Conservation (phyloP, 2,329 filamentous ascomycete genomes). For the Epichloe sp. region DNA sequence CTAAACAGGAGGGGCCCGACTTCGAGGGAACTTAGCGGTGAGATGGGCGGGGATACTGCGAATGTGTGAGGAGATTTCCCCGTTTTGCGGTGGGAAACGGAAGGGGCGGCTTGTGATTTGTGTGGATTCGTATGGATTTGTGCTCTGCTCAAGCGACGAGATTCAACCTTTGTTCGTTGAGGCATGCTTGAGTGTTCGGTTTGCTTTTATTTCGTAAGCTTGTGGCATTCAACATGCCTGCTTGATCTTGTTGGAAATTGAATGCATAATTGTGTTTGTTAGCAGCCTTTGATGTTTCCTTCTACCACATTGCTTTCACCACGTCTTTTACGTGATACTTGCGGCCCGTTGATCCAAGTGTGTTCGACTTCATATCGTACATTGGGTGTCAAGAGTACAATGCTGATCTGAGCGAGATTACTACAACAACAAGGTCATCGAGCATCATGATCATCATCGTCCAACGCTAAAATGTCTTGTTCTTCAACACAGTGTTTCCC, state of each 20-base stretch:
- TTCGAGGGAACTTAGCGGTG: slow-evolving; percentile 42
- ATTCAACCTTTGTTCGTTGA: background rate
- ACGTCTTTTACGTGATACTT: too few relatives aligned
- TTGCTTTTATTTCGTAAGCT: background rate
- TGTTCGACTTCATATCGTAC: too few relatives aligned
- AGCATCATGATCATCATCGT: background rate
- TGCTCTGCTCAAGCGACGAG: background rate
- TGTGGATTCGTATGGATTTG: too few relatives aligned
- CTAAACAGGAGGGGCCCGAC: slow-evolving; percentile 31
- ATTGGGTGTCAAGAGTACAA: too few relatives aligned
- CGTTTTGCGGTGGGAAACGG: background rate
- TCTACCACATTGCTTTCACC: too few relatives aligned
- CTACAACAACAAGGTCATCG: background rate
- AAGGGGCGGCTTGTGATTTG: background rate
- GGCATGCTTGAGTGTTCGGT: background rate
- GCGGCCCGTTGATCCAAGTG: too few relatives aligned
- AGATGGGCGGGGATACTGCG: slow-evolving; percentile 49
- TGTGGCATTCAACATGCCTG: slow-evolving; percentile 1
- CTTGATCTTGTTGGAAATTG: background rate
- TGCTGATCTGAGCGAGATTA: background rate
- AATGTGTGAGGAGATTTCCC: background rate
- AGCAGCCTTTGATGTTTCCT: too few relatives aligned
- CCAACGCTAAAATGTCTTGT: background rate
- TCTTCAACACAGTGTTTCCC: background rate
- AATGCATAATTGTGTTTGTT: too few relatives aligned